phyloP scores from a whole-genome alignment of 441 rosid genomes.

The Populus tomentosa region DNA sequence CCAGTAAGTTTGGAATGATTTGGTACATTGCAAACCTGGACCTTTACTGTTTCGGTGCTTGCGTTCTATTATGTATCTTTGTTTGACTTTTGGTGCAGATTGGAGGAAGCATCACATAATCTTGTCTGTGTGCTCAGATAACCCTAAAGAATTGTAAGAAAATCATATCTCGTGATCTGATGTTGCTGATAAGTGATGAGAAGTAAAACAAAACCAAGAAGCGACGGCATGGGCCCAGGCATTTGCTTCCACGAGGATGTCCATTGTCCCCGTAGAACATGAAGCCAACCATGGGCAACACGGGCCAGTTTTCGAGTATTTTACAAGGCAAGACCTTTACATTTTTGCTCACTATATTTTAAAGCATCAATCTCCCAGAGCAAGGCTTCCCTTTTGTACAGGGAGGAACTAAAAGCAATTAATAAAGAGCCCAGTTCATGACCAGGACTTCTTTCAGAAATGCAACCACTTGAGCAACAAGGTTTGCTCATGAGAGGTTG shows the following conservation, averaged over 20 bases:
- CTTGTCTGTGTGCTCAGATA: conserved; percentile 15
- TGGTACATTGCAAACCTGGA: neutral
- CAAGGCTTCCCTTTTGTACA: neutral
- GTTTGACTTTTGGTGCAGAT: conserved; percentile 3
- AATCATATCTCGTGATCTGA: conserved; percentile 29
- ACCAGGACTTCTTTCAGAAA: no score
- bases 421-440: neutral
- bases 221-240: neutral
- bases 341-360: neutral
- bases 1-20: neutral
- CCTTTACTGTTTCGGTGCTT: neutral
- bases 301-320: neutral
- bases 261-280: neutral
- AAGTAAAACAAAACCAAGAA: neutral
- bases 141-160: conserved; percentile 1
- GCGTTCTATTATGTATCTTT: neutral
- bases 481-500: no score
- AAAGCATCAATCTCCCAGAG: neutral
- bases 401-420: neutral
- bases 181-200: neutral
- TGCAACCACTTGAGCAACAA: no score
- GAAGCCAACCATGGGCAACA: neutral
- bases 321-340: neutral
- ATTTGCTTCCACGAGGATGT: neutral
- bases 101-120: conserved; percentile 30